Percentiles rank a stretch among this genome's conserved stretches.
These are phyloP conservation scores for Syzygium malaccense DNA, from an alignment of 441 rosid genomes.

Conservation along the genomic window DNA sequence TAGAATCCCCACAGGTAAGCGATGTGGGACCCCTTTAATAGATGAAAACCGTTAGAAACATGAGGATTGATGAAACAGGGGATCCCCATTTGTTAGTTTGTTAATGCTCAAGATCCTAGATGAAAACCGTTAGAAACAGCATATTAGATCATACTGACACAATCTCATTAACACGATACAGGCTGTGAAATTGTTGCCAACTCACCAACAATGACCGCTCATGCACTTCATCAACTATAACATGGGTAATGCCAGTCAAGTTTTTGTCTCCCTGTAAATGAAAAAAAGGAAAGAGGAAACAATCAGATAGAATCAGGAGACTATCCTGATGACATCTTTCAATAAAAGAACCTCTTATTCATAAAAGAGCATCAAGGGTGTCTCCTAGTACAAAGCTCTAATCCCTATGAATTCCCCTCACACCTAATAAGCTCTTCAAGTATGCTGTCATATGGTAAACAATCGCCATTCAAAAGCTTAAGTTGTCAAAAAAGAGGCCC, in stretches of 20 bases:
- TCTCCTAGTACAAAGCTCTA: not conserved
- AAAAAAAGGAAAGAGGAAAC: not conserved
- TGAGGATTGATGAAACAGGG: not conserved
- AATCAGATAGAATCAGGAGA: not conserved
- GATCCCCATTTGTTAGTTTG: not conserved
- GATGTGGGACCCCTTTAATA: not conserved
- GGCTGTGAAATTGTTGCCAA: constrained; percentile 6
- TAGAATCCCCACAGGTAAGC: not conserved
- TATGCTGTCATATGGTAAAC: not conserved
- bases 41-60: not conserved
- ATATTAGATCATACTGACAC: not conserved
- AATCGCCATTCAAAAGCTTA: not conserved
- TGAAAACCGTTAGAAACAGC: not conserved
- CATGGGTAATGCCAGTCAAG: constrained; percentile 75
- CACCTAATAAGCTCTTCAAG: not conserved
- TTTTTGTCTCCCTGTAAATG: constrained; percentile 64
- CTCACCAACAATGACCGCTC: constrained; percentile 92
- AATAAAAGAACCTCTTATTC: not conserved
- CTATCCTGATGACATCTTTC: not conserved
- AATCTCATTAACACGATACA: not conserved
- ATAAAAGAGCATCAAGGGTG: not conserved
- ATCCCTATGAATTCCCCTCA: not conserved
- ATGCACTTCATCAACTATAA: constrained; percentile 96
- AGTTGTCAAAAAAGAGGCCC: not conserved
- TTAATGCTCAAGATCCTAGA: not conserved